These are phyloP conservation scores for Curvularia spicifera DNA, from an alignment of 2,329 filamentous ascomycete species.

Conservation along the genomic window DNA sequence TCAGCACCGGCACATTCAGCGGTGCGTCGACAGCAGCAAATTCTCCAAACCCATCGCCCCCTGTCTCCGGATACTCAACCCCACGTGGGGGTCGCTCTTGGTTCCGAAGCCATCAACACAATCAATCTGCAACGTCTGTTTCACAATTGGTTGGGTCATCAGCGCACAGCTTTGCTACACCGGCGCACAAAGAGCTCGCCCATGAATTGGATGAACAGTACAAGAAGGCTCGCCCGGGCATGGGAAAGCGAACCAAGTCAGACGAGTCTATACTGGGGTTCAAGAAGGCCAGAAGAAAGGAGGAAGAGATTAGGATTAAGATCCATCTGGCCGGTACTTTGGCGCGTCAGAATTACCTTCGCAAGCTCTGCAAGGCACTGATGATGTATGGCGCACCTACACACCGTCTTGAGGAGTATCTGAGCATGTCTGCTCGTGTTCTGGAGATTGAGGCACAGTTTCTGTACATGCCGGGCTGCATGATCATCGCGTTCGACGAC, in stretches of 20 bases:
- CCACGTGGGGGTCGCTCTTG: conserved; percentile 47
- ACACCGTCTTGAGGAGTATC: conserved; percentile 88
- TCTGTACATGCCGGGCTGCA: conserved; percentile 87
- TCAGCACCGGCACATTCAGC: conserved; percentile 40
- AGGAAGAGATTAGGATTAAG: conserved; percentile 64
- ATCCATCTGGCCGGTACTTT: conserved; percentile 72
- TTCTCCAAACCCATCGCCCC: conserved; percentile 50
- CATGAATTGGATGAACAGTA: conserved; percentile 52
- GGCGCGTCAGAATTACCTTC: conserved; percentile 79
- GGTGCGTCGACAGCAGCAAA: conserved; percentile 45
- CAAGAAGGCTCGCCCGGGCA: conserved; percentile 47
- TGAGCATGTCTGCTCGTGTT: conserved; percentile 87
- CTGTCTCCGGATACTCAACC: conserved; percentile 52
- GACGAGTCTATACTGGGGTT: conserved; percentile 48
- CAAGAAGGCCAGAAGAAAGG: conserved; percentile 47
- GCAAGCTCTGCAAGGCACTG: conserved; percentile 81
- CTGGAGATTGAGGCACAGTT: conserved; percentile 90
- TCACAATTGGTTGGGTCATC: conserved; percentile 55
- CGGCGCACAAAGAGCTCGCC: conserved; percentile 50
- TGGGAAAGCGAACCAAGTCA: conserved; percentile 48
- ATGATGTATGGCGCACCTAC: conserved; percentile 93
- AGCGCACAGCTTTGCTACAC: conserved; percentile 50
- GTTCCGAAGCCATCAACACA: conserved; percentile 45
- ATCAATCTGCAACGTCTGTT: conserved; percentile 51
- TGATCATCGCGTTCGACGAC: conserved; percentile 92